Evolutionary conservation across 768 basidiomycete genomes (phyloP).

Genomic region (Clavaria fumosa): DNA sequence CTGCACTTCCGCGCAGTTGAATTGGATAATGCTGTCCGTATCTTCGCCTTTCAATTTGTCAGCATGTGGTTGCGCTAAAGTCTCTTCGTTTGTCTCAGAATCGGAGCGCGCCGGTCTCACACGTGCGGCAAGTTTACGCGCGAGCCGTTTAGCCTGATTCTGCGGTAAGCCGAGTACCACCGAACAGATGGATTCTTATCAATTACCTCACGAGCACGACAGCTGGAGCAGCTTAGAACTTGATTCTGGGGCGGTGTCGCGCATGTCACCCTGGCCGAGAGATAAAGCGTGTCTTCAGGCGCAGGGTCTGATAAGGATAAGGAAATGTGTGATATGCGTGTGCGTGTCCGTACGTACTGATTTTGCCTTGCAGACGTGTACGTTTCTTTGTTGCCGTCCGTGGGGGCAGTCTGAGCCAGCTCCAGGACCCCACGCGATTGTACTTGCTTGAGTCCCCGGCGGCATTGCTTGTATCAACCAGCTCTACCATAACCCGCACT

Average conservation of each 20-base stretch:
- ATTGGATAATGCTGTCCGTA: conserved; percentile 79
- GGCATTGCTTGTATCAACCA: conserved; percentile 52
- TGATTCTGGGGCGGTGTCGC: conserved; percentile 63
- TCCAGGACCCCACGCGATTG: conserved; percentile 80
- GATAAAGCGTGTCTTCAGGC: conserved; percentile 52
- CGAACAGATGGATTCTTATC: conserved; percentile 1
- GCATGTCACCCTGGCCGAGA: conserved; percentile 63
- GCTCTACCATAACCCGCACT: conserved; percentile 69
- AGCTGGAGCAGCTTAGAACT: conserved; percentile 76
- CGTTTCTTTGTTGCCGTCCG: conserved; percentile 76
- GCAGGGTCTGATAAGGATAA: conserved; percentile 36
- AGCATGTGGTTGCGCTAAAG: conserved; percentile 20
- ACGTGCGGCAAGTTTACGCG: conserved; percentile 75
- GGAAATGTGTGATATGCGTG: conserved; percentile 5
- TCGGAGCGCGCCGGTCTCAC: conserved; percentile 66
- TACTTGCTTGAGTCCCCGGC: conserved; percentile 43
- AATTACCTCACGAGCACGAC: conserved; percentile 71
- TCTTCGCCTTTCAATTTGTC: conserved; percentile 43
- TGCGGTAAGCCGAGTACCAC: conserved; percentile 2
- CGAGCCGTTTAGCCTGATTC: conserved; percentile 65
- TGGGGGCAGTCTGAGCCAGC: conserved; percentile 66
- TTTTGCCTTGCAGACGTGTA: conserved; percentile 71
- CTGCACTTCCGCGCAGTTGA: conserved; percentile 84
- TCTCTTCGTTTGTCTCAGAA: conserved; percentile 50
- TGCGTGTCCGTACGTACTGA: conserved; percentile 32